These are phyloP conservation scores for Cenchrus purpureus DNA, from an alignment of 176 grass and related monocot genomes.

Conservation along the genomic window DNA sequence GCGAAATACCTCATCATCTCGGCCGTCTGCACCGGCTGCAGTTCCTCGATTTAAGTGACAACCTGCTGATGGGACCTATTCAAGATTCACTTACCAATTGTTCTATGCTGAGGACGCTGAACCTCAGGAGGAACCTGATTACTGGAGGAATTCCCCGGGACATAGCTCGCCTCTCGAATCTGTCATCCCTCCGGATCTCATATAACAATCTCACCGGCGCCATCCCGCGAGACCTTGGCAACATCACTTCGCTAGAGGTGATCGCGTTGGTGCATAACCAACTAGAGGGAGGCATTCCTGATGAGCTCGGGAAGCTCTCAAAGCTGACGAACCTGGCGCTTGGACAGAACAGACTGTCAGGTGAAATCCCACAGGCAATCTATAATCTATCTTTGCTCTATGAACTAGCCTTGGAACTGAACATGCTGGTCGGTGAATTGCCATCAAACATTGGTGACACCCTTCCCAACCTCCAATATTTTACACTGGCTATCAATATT, in stretches of 20 bases:
- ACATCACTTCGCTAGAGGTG: conserved; percentile 31
- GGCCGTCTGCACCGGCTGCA: not conserved
- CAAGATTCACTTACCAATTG: conserved; percentile 26
- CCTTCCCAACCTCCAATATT: conserved; percentile 19
- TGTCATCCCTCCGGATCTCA: not conserved
- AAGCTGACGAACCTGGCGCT: not conserved
- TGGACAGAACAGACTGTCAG: conserved; percentile 14
- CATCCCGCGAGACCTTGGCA: conserved; percentile 49
- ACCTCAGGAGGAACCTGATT: conserved; percentile 24
- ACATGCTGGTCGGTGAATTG: conserved; percentile 18
- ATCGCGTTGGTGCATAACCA: conserved; percentile 11
- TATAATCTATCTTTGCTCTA: conserved; percentile 19
- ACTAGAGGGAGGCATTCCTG: conserved; percentile 33
- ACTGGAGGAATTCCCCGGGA: conserved; percentile 35
- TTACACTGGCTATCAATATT: too few relatives aligned
- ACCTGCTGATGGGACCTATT: not conserved
- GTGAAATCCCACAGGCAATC: not conserved
- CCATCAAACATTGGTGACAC: conserved; percentile 28
- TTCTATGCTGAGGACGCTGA: conserved; percentile 20
- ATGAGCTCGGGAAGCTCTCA: conserved; percentile 32
- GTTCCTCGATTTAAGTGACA: not conserved
- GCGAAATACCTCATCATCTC: not conserved
- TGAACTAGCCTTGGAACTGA: not conserved
- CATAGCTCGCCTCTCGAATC: conserved; percentile 40
- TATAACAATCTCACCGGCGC: conserved; percentile 36